These are phyloP conservation scores for Eutrema salsugineum DNA, from an alignment of 441 rosid species.

Conservation along the genomic window DNA sequence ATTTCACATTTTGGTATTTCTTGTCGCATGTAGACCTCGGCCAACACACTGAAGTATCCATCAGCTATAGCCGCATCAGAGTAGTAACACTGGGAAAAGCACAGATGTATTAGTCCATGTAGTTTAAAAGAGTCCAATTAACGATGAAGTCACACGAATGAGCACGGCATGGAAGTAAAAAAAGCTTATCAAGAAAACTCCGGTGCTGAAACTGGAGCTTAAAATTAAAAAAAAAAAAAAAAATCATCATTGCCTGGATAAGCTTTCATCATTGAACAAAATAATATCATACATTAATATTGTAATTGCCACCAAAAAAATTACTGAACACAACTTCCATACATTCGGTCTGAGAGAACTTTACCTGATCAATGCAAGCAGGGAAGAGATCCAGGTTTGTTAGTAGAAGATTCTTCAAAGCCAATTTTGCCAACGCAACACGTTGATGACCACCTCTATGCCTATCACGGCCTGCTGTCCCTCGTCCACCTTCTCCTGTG, in stretches of 20 bases:
- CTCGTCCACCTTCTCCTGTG: slow-evolving; percentile 90
- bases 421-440: slow-evolving; percentile 89
- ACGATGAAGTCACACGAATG: background rate
- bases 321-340: slow-evolving; percentile 6
- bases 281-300: slow-evolving; percentile 1
- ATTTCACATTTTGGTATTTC: slow-evolving; percentile 98
- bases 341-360: slow-evolving; percentile 17
- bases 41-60: slow-evolving; percentile 97
- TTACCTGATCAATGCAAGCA: slow-evolving; percentile 99
- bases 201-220: slow-evolving; percentile 10
- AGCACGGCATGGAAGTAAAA: slow-evolving; percentile 11
- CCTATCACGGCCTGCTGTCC: slow-evolving; percentile 85
- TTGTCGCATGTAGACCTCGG: slow-evolving; percentile 99
- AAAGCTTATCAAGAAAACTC: slow-evolving; percentile 14
- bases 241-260: slow-evolving; percentile 1
- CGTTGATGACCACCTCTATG: slow-evolving; percentile 93
- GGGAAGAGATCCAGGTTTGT: slow-evolving; percentile 98
- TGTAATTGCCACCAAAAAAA: background rate
- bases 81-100: slow-evolving; percentile 79
- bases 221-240: background rate
- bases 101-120: slow-evolving; percentile 24
- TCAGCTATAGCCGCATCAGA: slow-evolving; percentile 97
- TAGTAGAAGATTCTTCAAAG: slow-evolving; percentile 95
- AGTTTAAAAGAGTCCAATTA: slow-evolving; percentile 1
- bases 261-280: background rate